Conservation (phyloP, 2,329 filamentous ascomycete species). For the Colletotrichum orbiculare region DNA sequence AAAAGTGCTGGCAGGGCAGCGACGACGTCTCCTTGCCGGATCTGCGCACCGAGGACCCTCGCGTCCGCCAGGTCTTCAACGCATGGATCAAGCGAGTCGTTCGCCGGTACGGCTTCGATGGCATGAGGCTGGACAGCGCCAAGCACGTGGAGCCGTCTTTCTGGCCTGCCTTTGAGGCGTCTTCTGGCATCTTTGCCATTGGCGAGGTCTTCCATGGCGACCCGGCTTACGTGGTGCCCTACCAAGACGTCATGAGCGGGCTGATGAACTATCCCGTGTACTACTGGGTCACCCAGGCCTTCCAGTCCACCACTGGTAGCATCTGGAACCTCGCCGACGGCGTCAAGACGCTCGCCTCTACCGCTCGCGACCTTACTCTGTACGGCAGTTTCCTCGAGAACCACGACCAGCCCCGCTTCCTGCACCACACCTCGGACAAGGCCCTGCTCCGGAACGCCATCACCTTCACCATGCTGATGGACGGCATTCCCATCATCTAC, state of each 20-base stretch:
- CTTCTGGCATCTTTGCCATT: constrained; percentile 68
- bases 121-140: constrained; percentile 70
- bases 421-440: constrained; percentile 62
- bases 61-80: constrained; percentile 62
- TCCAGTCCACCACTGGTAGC: constrained; percentile 42
- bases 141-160: constrained; percentile 71
- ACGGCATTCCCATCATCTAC: constrained; percentile 74
- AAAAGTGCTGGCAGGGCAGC: constrained; percentile 59
- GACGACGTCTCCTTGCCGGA: constrained; percentile 71
- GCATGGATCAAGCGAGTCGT: constrained; percentile 71
- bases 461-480: constrained; percentile 68
- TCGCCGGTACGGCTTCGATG: constrained; percentile 70
- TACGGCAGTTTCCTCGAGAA: constrained; percentile 64
- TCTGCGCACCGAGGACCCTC: constrained; percentile 63
- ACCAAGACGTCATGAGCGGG: constrained; percentile 65
- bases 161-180: constrained; percentile 63
- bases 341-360: constrained; percentile 29
- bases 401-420: constrained; percentile 67
- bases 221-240: constrained; percentile 61
- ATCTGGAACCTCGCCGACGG: constrained; percentile 51
- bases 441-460: constrained; percentile 70
- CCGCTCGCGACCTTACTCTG: constrained; percentile 30
- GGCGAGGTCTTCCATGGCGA: constrained; percentile 70
- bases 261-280: constrained; percentile 70
- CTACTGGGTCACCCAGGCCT: constrained; percentile 52